Conservation (phyloP, 192 early-diverging fungal genomes). For the Haplosporangium gracile region DNA sequence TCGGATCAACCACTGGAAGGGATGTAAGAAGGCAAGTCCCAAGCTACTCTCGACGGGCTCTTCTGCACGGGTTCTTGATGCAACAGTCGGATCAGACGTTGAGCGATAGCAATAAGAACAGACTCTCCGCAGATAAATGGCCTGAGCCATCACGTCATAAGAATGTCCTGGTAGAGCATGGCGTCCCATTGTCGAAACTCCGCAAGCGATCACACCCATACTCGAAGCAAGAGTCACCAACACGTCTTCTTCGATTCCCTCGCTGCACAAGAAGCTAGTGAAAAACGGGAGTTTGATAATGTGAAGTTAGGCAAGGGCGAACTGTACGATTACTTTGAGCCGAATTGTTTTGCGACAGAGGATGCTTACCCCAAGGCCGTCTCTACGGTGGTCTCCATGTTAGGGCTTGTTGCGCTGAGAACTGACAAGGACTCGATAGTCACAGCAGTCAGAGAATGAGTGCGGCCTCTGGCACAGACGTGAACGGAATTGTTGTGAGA, state of each 20-base stretch:
- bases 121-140: not conserved
- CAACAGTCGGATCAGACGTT: not conserved
- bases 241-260: not conserved
- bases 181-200: not conserved
- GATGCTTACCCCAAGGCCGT: slow-evolving; percentile 13
- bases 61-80: not conserved
- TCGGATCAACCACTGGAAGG: slow-evolving; percentile 27
- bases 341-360: not conserved
- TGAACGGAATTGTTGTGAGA: not conserved
- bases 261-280: not conserved
- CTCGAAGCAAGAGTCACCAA: slow-evolving; percentile 11
- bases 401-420: slow-evolving; percentile 18
- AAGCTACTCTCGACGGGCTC: not conserved
- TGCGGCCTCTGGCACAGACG: not conserved
- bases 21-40: slow-evolving; percentile 13
- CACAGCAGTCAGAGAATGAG: not conserved
- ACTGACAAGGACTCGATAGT: slow-evolving; percentile 31
- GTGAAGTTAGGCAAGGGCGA: not conserved
- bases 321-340: not conserved
- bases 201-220: slow-evolving; percentile 29
- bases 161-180: not conserved
- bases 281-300: not conserved
- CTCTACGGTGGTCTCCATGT: not conserved
- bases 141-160: not conserved
- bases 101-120: slow-evolving; percentile 3